A percentile compares a stretch with the other conserved stretches of the same genome.
Conservation (phyloP, 352 stramenopile species). For the Sclerospora graminicola region DNA sequence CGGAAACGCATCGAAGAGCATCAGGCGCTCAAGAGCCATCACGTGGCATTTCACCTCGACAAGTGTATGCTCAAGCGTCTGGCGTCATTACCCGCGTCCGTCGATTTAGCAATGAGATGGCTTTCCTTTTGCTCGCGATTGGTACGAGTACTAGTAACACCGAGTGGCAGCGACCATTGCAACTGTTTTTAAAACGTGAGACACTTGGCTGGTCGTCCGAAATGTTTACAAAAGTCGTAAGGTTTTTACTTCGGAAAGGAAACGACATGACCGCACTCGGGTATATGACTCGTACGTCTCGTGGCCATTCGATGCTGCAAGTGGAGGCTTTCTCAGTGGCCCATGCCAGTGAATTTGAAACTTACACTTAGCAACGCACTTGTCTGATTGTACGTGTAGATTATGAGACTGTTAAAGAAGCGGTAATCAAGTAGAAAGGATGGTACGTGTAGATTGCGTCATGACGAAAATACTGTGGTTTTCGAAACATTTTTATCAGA, state of each 20-base stretch:
- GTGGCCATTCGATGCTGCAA: slow-evolving; percentile 32
- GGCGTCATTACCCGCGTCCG: slow-evolving; percentile 30
- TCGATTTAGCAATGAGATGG: slow-evolving; percentile 36
- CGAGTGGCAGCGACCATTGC: slow-evolving; percentile 16
- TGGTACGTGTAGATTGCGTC: no score
- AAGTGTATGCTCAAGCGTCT: slow-evolving; percentile 25
- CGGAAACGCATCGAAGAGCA: slow-evolving; percentile 6
- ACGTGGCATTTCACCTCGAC: slow-evolving; percentile 2
- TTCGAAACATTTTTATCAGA: no score
- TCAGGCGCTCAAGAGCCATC: slow-evolving; percentile 9
- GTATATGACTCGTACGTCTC: slow-evolving; percentile 26
- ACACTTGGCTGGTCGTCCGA: slow-evolving; percentile 18
- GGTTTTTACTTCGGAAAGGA: slow-evolving; percentile 26
- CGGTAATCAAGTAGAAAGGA: no score
- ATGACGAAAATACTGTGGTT: no score
- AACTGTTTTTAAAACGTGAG: slow-evolving; percentile 32
- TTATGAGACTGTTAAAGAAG: no score
- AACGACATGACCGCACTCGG: slow-evolving; percentile 28
- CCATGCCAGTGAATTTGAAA: slow-evolving; percentile 25
- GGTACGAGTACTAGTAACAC: no score
- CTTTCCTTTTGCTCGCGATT: slow-evolving; percentile 32
- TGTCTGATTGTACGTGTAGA: no score
- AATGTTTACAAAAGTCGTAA: slow-evolving; percentile 21
- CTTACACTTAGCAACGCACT: slow-evolving; percentile 31
- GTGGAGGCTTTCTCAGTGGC: slow-evolving; percentile 25